Conservation (phyloP, 75 land plant species). For the Chamaecyparis obtusa region DNA sequence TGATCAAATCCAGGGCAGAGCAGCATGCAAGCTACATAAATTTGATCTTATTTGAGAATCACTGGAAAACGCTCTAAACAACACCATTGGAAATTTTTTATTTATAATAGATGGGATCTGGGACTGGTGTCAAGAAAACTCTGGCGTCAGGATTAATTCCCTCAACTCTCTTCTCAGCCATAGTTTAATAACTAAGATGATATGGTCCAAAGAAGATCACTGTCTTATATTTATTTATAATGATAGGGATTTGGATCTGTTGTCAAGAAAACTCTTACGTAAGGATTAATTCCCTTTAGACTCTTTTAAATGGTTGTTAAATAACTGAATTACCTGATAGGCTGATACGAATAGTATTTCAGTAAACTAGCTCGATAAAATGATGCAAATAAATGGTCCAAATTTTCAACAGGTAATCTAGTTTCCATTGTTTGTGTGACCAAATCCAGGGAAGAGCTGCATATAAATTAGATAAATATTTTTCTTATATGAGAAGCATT, state of each 20-base stretch:
- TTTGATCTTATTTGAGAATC: not conserved
- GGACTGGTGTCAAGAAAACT: not conserved
- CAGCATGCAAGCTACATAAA: not conserved
- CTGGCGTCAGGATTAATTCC: not conserved
- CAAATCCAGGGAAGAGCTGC: not conserved
- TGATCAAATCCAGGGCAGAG: not conserved
- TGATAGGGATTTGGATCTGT: not conserved
- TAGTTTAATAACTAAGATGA: not conserved
- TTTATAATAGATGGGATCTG: not conserved
- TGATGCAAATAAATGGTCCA: not conserved
- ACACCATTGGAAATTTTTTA: not conserved
- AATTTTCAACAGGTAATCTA: not conserved
- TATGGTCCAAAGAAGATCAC: not conserved
- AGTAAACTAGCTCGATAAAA: not conserved
- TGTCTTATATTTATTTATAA: not conserved
- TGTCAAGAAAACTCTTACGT: not conserved
- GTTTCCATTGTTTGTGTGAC: not conserved
- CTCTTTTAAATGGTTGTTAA: not conserved
- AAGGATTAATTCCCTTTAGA: not conserved
- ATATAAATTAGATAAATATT: not conserved
- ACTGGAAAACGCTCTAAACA: not conserved
- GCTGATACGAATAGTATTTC: not conserved
- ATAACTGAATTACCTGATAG: not conserved
- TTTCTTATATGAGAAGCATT: not conserved
- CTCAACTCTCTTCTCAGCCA: not conserved